Evolutionary conservation across 345 rosid genomes (phyloP).

Genomic region (Jatropha curcas): DNA sequence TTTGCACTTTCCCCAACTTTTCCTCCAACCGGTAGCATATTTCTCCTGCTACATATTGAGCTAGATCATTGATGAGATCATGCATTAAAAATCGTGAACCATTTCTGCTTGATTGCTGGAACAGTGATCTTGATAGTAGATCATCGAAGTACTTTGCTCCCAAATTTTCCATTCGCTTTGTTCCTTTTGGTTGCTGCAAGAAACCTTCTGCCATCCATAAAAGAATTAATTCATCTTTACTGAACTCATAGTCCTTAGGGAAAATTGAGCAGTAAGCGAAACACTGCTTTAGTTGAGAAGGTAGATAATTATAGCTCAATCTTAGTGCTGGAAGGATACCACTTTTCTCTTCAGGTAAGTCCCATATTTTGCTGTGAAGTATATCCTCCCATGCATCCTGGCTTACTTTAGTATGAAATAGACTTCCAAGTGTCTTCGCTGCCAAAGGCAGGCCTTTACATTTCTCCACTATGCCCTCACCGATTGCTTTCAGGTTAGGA

Average conservation of each 20-base stretch:
- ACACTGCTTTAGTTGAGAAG: slow-evolving; percentile 3
- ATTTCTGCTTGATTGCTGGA: not conserved
- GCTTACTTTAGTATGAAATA: not conserved
- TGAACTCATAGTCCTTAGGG: slow-evolving; percentile 16
- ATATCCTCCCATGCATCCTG: slow-evolving; percentile 12
- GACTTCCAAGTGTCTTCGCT: slow-evolving; percentile 24
- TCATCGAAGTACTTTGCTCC: slow-evolving; percentile 16
- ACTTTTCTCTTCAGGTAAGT: not conserved
- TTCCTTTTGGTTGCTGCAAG: not conserved
- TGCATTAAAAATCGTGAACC: slow-evolving; percentile 9
- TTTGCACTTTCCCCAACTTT: not conserved
- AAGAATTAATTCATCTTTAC: slow-evolving; percentile 14
- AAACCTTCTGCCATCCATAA: slow-evolving; percentile 30
- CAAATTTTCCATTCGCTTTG: slow-evolving; percentile 1
- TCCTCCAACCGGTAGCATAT: not conserved
- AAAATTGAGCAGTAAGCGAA: slow-evolving; percentile 22
- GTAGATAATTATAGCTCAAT: slow-evolving; percentile 15
- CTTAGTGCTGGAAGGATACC: slow-evolving; percentile 10
- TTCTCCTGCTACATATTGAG: slow-evolving; percentile 14
- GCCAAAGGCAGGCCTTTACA: slow-evolving; percentile 25
- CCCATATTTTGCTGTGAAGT: slow-evolving; percentile 6
- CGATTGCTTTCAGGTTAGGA: not conserved
- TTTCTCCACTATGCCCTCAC: slow-evolving; percentile 1
- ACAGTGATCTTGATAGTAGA: slow-evolving; percentile 12
- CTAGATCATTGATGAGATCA: slow-evolving; percentile 22